These are phyloP conservation scores for Pythium monospermum DNA, from an alignment of 352 stramenopile genomes.

Conservation along the genomic window DNA sequence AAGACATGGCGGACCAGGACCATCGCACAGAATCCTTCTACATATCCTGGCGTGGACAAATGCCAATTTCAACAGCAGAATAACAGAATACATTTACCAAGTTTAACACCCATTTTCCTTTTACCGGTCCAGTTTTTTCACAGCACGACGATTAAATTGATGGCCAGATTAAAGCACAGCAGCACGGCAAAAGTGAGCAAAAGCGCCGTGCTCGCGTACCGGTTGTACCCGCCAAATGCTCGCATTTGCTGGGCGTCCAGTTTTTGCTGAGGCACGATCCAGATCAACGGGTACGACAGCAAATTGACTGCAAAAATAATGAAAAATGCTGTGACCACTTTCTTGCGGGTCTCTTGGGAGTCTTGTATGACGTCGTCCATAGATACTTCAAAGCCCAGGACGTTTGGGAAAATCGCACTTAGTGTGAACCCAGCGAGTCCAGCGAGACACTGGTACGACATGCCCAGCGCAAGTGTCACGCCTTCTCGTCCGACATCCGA, in stretches of 20 bases:
- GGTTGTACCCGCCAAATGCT: constrained; percentile 23
- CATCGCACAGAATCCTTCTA: too few species aligned
- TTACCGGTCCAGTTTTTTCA: too few species aligned
- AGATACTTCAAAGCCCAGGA: constrained; percentile 11
- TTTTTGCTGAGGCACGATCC: constrained; percentile 28
- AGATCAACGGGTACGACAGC: constrained; percentile 20
- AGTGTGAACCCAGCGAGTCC: constrained; percentile 26
- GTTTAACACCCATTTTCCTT: too few species aligned
- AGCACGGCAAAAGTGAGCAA: constrained; percentile 17
- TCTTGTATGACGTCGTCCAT: constrained; percentile 4
- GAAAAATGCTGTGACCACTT: too few species aligned
- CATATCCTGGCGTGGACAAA: too few species aligned
- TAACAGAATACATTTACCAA: too few species aligned
- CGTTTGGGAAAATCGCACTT: constrained; percentile 22
- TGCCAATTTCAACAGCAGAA: too few species aligned
- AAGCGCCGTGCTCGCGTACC: constrained; percentile 18
- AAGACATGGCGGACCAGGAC: too few species aligned
- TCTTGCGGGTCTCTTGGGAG: neutral
- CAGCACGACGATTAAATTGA: constrained; percentile 23
- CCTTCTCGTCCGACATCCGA: constrained; percentile 44
- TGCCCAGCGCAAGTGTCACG: constrained; percentile 39
- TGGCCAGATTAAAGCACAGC: constrained; percentile 14
- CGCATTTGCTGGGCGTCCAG: constrained; percentile 32
- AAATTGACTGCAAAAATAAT: constrained; percentile 22
- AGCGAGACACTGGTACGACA: constrained; percentile 42